Base-by-base conservation (phyloP, 2,329 filamentous ascomycete species). In the Diaporthe nobilis region DNA sequence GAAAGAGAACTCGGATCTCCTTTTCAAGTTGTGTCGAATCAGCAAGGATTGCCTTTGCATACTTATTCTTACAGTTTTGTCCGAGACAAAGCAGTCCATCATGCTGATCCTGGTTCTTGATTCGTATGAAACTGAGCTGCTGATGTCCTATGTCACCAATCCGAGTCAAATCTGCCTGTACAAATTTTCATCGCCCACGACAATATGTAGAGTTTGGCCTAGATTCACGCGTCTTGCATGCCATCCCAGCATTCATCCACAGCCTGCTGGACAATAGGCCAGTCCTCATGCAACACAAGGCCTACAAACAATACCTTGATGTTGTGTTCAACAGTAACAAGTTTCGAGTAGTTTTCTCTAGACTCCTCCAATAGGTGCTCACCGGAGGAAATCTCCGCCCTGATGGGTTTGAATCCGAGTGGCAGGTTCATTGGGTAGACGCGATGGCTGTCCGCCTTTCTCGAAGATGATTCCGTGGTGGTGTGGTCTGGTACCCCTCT, bases 281-380 rank as follows among this genome's bases (percentile, higher is more conserved):
- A 86, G 78, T 89, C 84, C 34, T 34, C 34, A 34, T 8, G 8
- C 34, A 34, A 34, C 0, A 83, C 78, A 1, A 81, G 79, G 25
- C 90, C 90, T 71, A 91, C 88, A 79, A 91, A 90, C 78, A 87
- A 85, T n/a, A 91, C 88, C 60, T 85, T 87, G 78, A 88, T 83
- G 78, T 91, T 91, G 82, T 91, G 90, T 80, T 91, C 94, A 31
- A 91, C 84, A 4, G 88, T 89, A 39, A 86, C 84, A 6, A 89
- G 82, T 77, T 91, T 91, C 7, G 88, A 87, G 80, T 91, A 91
- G 81, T 91, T 90, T 77, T 90, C 85, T 5, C 90, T 86, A 15
- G 90, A 91, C 76, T 88, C 86, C 44, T 88, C 86, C 44, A 84
- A 83, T 8, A 91, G 83, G 72, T 82, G 85, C 75, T 91, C 88